Evolutionary conservation across 2,329 filamentous ascomycete species (phyloP), one percentile per base, ranked within the genome.

Genomic region (Aspergillus nomiae): DNA sequence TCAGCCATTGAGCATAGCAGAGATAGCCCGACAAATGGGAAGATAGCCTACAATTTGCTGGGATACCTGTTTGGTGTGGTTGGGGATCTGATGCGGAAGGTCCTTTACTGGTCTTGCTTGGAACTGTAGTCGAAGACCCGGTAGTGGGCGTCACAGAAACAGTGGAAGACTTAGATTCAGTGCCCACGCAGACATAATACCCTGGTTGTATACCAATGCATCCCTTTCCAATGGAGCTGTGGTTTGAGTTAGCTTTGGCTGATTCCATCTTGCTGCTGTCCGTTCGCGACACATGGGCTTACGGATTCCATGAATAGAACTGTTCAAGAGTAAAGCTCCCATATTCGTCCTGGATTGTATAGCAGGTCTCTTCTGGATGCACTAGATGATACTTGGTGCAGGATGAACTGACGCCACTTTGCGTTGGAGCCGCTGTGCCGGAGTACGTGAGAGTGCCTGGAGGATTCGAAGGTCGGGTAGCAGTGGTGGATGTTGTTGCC

Each of bases 221-320:
- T 24, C 50, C 59, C 28, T 30, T 41, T 14, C 48, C 21, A 16
- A 61, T 54, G 21, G 59, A 30, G 8, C 59, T 61, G 34, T n/a
- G 5, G 1, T 7, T 28, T 61, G 45, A 0, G 8, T 45, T 45
- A 45, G 3, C 3, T 12, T 2, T 45, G n/a, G 41, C 3, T 10
- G 3, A 45, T 19, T 45, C 21, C 1, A 1, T 21, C 19, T 2
- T 45, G 2, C 41, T 45, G 41, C 41, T 45, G 41, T 45, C 19
- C 1, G 0, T 45, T 45, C 41, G 0, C 10, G 0, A 21, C 9
- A 0, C 10, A 45, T 28, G 2, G 28, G 26, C 53, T 53, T 34
- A 61, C 59, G 59, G 54, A 3, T 61, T 61, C 59, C 59, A 61
- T 19, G 32, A 41, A 34, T 61, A 61, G 26, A 61, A 61, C 9